Evolutionary conservation across 1,284 basidiomycete species (phyloP).

Genomic region (Ustilago esculenta): DNA sequence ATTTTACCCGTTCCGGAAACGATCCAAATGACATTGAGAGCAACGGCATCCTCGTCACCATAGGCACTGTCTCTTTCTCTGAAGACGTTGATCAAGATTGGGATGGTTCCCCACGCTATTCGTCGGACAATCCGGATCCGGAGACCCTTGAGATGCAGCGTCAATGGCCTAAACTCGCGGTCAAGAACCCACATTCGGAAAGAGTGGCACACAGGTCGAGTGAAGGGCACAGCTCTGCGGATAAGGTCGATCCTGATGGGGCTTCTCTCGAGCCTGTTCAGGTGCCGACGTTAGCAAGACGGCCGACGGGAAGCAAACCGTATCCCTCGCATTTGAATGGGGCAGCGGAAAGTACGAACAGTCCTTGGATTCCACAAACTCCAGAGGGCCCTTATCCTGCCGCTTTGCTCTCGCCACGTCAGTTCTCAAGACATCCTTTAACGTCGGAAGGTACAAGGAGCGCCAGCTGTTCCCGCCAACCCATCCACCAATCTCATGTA

Average conservation of each 20-base stretch:
- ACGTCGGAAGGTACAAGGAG: not conserved
- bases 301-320: not conserved
- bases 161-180: slow-evolving; percentile 16
- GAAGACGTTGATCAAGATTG: slow-evolving; percentile 23
- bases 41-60: slow-evolving; percentile 32
- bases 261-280: slow-evolving; percentile 4
- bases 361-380: slow-evolving; percentile 32
- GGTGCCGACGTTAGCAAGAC: slow-evolving; percentile 6
- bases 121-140: slow-evolving; percentile 33
- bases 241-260: slow-evolving; percentile 9
- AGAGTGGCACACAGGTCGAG: slow-evolving; percentile 1
- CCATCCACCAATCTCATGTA: not conserved
- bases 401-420: slow-evolving; percentile 13
- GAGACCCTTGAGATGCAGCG: slow-evolving; percentile 31
- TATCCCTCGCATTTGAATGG: not conserved
- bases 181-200: slow-evolving; percentile 1
- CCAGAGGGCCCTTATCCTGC: slow-evolving; percentile 27
- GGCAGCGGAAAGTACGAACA: not conserved
- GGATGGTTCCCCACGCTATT: slow-evolving; percentile 34
- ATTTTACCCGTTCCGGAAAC: slow-evolving; percentile 4
- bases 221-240: slow-evolving; percentile 8
- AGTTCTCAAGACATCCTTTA: slow-evolving; percentile 2
- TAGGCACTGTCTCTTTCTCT: slow-evolving; percentile 28
- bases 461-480: not conserved
- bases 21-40: slow-evolving; percentile 4